phyloP scores from a whole-genome alignment of 169 alveolate species.

The Plasmodium gallinaceum region DNA sequence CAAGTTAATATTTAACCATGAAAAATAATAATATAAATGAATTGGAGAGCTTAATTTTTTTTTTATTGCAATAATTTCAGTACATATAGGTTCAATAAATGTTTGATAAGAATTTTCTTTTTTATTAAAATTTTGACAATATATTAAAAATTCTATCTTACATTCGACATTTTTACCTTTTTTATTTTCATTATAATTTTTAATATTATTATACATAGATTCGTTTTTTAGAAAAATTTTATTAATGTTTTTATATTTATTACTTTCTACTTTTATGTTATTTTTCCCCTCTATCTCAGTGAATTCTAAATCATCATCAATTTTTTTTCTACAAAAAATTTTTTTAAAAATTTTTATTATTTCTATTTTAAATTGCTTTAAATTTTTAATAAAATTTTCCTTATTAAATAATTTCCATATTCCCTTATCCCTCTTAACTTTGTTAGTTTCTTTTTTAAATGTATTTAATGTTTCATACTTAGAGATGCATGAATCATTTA shows the following conservation, averaged over 20 bases:
- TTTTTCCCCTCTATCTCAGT: not conserved
- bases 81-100: conserved; percentile 65
- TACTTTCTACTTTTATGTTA: conserved; percentile 5
- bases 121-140: conserved; percentile 67
- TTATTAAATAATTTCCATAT: conserved; percentile 18
- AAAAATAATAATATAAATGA: conserved; percentile 62
- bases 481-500: not conserved
- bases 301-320: conserved; percentile 2
- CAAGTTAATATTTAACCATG: conserved; percentile 69
- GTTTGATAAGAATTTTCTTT: conserved; percentile 74
- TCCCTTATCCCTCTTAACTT: conserved; percentile 1
- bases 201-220: conserved; percentile 26
- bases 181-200: conserved; percentile 57
- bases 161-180: conserved; percentile 52
- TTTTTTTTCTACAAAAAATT: conserved; percentile 30
- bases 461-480: not conserved
- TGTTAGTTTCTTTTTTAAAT: conserved; percentile 10
- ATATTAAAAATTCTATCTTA: conserved; percentile 46
- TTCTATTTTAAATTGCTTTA: conserved; percentile 34
- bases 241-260: conserved; percentile 27
- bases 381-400: conserved; percentile 21
- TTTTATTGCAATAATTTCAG: conserved; percentile 57
- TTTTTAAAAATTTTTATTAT: conserved; percentile 32
- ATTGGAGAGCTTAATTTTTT: conserved; percentile 50
- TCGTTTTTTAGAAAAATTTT: conserved; percentile 34